phyloP scores from a whole-genome alignment of 2,329 filamentous ascomycete genomes.

The Ramularia collo-cygni region DNA sequence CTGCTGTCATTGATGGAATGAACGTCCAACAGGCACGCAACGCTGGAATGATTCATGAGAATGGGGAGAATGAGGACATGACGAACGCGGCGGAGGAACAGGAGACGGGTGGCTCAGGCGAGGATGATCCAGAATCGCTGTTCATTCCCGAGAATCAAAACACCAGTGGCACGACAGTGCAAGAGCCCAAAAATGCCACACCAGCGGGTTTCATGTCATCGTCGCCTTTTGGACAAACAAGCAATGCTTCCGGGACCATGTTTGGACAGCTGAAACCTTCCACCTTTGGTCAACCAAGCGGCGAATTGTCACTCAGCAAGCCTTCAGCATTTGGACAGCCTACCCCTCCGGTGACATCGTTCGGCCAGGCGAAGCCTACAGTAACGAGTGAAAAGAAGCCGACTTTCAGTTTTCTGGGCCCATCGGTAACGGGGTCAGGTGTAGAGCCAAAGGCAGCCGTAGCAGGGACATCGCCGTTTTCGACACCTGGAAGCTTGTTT shows the following conservation, averaged over 20 bases:
- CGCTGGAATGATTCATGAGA: conserved; percentile 44
- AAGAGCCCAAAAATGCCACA: background rate
- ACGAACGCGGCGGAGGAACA: conserved; percentile 19
- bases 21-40: conserved; percentile 45
- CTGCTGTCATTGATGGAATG: conserved; percentile 52
- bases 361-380: too few relatives aligned
- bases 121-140: conserved; percentile 31
- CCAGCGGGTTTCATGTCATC: background rate
- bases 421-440: too few relatives aligned
- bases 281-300: conserved; percentile 11
- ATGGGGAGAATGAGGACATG: conserved; percentile 32
- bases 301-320: too few relatives aligned
- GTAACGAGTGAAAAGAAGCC: too few relatives aligned
- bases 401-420: too few relatives aligned
- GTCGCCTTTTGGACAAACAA: conserved; percentile 14
- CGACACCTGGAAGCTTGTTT: background rate
- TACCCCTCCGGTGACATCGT: too few relatives aligned
- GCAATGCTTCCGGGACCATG: background rate
- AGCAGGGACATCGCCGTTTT: background rate
- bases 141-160: conserved; percentile 34
- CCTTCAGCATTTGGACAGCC: too few relatives aligned
- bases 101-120: conserved; percentile 21
- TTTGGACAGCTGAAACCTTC: conserved; percentile 2
- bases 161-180: conserved; percentile 1
- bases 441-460: too few relatives aligned